These are phyloP conservation scores for Boletus insuetus DNA, from an alignment of 768 basidiomycete genomes.

Conservation along the genomic window DNA sequence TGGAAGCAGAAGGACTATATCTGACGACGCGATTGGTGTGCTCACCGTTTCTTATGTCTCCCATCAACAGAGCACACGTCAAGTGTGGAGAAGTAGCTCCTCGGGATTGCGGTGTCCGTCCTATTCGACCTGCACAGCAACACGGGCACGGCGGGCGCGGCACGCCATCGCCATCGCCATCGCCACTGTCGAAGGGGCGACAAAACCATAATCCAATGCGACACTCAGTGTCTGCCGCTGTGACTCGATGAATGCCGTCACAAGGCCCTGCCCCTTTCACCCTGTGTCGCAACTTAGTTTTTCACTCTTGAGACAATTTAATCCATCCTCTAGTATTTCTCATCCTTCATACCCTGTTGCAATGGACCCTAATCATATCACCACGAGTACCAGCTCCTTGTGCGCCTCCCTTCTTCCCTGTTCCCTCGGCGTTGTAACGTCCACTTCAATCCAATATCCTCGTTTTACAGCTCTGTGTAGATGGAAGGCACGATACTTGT, in stretches of 20 bases:
- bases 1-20: constrained; percentile 8
- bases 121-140: constrained; percentile 27
- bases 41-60: constrained; percentile 8
- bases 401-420: not conserved
- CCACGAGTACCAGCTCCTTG: constrained; percentile 13
- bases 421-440: constrained; percentile 19
- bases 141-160: constrained; percentile 23
- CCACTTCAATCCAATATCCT: constrained; percentile 10
- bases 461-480: not conserved
- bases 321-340: not conserved
- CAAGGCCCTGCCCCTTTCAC: not conserved
- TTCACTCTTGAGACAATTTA: constrained; percentile 9
- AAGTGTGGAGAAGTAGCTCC: constrained; percentile 86
- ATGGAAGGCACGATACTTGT: constrained; percentile 12
- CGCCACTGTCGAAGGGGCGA: constrained; percentile 29
- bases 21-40: constrained; percentile 15
- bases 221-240: constrained; percentile 21
- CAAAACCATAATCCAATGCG: constrained; percentile 27
- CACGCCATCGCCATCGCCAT: constrained; percentile 15
- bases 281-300: constrained; percentile 4
- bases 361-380: constrained; percentile 17
- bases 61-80: constrained; percentile 62
- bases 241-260: constrained; percentile 25
- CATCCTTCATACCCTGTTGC: constrained; percentile 16
- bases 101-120: constrained; percentile 68